Evolutionary conservation across 768 basidiomycete species (phyloP).

Genomic region (Trametes punicea): DNA sequence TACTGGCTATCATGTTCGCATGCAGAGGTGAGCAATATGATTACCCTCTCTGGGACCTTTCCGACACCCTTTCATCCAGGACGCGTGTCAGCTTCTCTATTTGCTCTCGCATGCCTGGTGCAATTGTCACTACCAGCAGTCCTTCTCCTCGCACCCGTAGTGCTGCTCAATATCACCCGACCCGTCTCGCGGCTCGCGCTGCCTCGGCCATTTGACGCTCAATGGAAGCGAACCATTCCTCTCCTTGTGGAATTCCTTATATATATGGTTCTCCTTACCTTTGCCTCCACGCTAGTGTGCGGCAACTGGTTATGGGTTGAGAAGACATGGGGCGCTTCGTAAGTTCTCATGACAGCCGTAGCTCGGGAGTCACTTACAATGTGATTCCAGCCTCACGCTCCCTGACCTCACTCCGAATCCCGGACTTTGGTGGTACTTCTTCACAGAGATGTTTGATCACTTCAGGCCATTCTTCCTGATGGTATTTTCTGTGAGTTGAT

Average conservation of each 20-base stretch:
- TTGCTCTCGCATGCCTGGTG: conserved; percentile 66
- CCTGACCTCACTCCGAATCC: conserved; percentile 92
- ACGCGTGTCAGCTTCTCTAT: conserved; percentile 50
- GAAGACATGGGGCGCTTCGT: conserved; percentile 88
- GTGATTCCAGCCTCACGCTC: conserved; percentile 60
- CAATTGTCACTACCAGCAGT: conserved; percentile 72
- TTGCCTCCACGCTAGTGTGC: conserved; percentile 52
- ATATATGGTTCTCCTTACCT: conserved; percentile 48
- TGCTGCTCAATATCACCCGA: conserved; percentile 60
- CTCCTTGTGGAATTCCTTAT: conserved; percentile 47
- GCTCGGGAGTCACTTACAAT: not conserved
- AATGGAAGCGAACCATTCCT: conserved; percentile 25
- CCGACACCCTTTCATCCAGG: conserved; percentile 39
- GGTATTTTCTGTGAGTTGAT: conserved; percentile 77
- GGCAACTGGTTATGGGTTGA: conserved; percentile 67
- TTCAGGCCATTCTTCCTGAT: conserved; percentile 94
- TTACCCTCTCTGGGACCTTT: not conserved
- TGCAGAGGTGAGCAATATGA: conserved; percentile 47
- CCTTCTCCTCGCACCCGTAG: conserved; percentile 61
- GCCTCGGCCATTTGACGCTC: conserved; percentile 37
- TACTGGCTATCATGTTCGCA: conserved; percentile 69
- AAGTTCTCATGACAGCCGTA: conserved; percentile 25
- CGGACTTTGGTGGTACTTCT: conserved; percentile 99
- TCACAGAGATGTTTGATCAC: conserved; percentile 99
- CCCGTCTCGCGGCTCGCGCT: conserved; percentile 69